phyloP scores from a whole-genome alignment of 108 stramenopile species.

The Pseudonitzschia pungens region DNA sequence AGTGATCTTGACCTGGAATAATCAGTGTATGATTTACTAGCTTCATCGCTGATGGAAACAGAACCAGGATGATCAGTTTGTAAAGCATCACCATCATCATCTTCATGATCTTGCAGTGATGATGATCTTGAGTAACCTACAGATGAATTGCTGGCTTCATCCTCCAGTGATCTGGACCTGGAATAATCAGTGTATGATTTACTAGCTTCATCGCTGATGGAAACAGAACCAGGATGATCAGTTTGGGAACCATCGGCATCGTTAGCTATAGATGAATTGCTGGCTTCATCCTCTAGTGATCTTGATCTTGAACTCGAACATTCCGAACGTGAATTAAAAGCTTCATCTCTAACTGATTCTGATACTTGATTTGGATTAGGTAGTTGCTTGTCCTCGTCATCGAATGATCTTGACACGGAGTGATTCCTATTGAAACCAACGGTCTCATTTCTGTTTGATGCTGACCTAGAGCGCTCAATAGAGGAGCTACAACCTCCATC shows the following conservation, averaged over 20 bases:
- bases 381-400: neutral
- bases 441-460: neutral
- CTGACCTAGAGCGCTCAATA: neutral
- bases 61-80: neutral
- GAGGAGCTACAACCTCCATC: neutral
- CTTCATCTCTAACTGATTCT: neutral
- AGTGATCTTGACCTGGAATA: too few species aligned
- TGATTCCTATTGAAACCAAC: too few species aligned
- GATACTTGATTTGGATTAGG: too few species aligned
- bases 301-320: neutral
- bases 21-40: too few species aligned
- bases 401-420: neutral
- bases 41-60: neutral
- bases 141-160: too few species aligned
- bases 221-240: neutral
- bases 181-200: too few species aligned
- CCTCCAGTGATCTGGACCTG: too few species aligned
- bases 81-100: too few species aligned
- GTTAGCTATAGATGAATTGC: too few species aligned
- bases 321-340: neutral
- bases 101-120: too few species aligned
- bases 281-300: neutral
- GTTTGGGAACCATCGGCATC: neutral
- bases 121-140: too few species aligned
- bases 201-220: neutral